Evolutionary conservation across 371 early-diverging fungal species (phyloP).

Genomic region (Mortierella sp.): DNA sequence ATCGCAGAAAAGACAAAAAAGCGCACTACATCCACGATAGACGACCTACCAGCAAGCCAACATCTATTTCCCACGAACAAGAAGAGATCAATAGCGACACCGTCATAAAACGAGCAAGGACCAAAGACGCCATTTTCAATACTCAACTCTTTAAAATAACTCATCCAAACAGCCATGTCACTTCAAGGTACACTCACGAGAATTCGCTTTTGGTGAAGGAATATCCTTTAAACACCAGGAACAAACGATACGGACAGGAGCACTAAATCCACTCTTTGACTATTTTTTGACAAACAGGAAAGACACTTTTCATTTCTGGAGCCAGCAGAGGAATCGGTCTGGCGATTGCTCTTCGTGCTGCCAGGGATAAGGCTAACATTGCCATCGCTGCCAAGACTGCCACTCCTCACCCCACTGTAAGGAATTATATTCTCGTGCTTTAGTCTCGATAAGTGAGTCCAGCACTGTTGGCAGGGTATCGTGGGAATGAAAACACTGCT

Average conservation of each 20-base stretch:
- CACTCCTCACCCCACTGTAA: slow-evolving; percentile 78
- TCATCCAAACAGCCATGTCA: slow-evolving; percentile 21
- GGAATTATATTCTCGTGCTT: background rate
- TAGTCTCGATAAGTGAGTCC: background rate
- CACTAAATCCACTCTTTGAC: too few species aligned
- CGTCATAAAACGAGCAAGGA: background rate
- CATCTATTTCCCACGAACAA: background rate
- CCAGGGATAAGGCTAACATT: slow-evolving; percentile 78
- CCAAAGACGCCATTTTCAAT: too few species aligned
- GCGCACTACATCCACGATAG: background rate
- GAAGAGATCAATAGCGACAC: background rate
- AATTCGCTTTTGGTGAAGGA: background rate
- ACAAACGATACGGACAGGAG: too few species aligned
- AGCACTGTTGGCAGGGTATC: background rate
- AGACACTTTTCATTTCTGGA: slow-evolving; percentile 82
- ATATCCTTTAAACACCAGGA: background rate
- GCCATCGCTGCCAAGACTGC: slow-evolving; percentile 89
- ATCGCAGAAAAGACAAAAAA: background rate
- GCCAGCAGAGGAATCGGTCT: slow-evolving; percentile 82
- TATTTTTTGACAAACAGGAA: slow-evolving; percentile 61
- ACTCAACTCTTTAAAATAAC: background rate
- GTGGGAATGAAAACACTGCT: slow-evolving; percentile 9
- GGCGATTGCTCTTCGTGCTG: slow-evolving; percentile 81
- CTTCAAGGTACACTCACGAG: slow-evolving; percentile 34
- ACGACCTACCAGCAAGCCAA: too few species aligned